Evolutionary conservation across 163 green algal genomes (phyloP), one percentile per base, ranked within the genome.

Genomic region (Scenedesmus sp.): DNA sequence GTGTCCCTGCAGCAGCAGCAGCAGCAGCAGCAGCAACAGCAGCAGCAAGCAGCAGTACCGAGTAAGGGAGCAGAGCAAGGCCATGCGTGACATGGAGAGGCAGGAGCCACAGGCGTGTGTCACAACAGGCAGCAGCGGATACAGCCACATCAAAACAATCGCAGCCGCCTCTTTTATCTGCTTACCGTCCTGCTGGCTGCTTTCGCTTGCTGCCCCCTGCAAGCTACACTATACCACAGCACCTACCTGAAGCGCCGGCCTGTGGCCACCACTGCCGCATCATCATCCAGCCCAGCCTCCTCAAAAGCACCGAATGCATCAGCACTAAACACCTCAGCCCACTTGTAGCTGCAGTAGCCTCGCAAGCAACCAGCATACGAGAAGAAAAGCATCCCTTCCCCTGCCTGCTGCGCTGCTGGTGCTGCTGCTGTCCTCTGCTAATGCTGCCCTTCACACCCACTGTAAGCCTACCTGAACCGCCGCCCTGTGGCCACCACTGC

Each of bases 241-340:
- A 64, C 59, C 66, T 46, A 26, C 79, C 52, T 77, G 60, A 77
- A 88, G 59, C 83, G 57, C 52, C 70, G 52, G 26, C 86, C 85
- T n/a, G 85, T 81, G 15, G 13, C 20, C 9, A 81, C 34, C 3
- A 89, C 84, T 20, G 10, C 89, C 18, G 77, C 84, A 10, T 95
- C 93, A 64, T 95, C 57, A 15, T 95, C 93, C 84, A 96, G 82
- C 10, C 94, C 93, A 0, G 59, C 93, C 67, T 99, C 98, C n/a
- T n/a, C n/a, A n/a, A n/a, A n/a, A 0, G 98, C 98, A 16, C 91
- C 94, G 93, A 99, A 99, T 0, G 98, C 98, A 91, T 99, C 98
- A 1, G 98, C 98, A 10, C 94, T n/a, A n/a, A n/a, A n/a, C n/a
- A 18, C 62, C 62, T 20, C 62, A 18, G 15, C 73, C 6, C 76